A percentile compares a stretch with the other conserved stretches of the same genome.
These are phyloP conservation scores for Aspergillus taichungensis DNA, from an alignment of 495 filamentous ascomycete species.

Conservation along the genomic window DNA sequence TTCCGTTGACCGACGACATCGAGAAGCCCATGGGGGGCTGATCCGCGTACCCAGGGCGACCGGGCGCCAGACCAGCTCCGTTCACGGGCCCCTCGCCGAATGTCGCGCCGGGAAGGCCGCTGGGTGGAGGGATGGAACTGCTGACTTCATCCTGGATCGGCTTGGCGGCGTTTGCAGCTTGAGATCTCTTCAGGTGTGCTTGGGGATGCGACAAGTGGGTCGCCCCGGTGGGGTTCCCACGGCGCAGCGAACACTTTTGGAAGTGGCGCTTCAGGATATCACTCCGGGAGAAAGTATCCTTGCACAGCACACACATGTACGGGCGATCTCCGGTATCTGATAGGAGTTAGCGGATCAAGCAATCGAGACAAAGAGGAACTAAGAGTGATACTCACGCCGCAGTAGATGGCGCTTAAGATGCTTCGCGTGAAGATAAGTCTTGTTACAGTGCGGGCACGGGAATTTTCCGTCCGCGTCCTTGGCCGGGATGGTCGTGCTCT, in stretches of 20 bases:
- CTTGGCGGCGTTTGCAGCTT: conserved; percentile 48
- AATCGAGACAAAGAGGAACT: too few relatives aligned
- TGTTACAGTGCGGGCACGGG: conserved; percentile 92
- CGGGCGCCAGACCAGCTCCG: conserved; percentile 33
- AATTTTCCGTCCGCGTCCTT: conserved; percentile 97
- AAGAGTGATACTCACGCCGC: conserved; percentile 64
- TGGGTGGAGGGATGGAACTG: conserved; percentile 35
- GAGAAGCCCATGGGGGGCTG: conserved; percentile 39
- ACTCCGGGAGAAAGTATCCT: conserved; percentile 96
- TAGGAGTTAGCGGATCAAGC: neutral
- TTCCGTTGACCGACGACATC: conserved; percentile 39
- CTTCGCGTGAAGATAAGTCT: conserved; percentile 95
- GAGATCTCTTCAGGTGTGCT: conserved; percentile 72
- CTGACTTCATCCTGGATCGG: conserved; percentile 42
- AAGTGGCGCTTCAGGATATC: conserved; percentile 98
- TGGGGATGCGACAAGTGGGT: conserved; percentile 88
- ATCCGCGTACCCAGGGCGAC: conserved; percentile 32
- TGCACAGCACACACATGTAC: conserved; percentile 93
- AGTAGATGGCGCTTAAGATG: conserved; percentile 94
- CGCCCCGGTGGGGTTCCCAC: conserved; percentile 87
- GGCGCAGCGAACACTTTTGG: conserved; percentile 91
- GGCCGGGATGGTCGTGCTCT: conserved; percentile 69
- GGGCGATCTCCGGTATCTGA: conserved; percentile 91
- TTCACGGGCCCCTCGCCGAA: conserved; percentile 39
- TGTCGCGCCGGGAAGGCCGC: conserved; percentile 36